These are phyloP conservation scores for Nowakowskiella sp. DNA, from an alignment of 192 early-diverging fungal species.

Conservation along the genomic window DNA sequence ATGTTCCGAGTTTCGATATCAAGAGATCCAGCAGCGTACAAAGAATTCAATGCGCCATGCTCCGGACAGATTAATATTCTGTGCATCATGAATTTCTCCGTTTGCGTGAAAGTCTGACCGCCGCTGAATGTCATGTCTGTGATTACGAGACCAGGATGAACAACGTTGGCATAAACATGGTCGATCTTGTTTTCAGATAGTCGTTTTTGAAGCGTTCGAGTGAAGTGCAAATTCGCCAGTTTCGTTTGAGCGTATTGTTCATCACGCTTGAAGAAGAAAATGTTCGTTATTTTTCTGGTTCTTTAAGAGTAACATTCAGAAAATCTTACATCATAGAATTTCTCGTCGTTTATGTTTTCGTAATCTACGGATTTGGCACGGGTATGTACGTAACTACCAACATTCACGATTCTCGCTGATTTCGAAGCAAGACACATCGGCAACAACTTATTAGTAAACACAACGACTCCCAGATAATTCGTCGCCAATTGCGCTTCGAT, in stretches of 20 bases:
- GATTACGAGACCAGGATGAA: conserved; percentile 38
- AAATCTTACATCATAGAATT: too few species aligned
- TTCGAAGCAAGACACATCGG: conserved; percentile 27
- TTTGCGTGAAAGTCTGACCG: background rate
- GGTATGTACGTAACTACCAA: conserved; percentile 23
- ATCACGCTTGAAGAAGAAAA: too few species aligned
- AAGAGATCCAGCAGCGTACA: conserved; percentile 20
- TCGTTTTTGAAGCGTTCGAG: conserved; percentile 32
- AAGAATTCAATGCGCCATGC: conserved; percentile 24
- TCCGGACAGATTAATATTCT: conserved; percentile 18
- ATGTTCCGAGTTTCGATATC: conserved; percentile 11
- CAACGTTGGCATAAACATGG: conserved; percentile 30
- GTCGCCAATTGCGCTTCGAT: conserved; percentile 37
- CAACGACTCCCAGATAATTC: conserved; percentile 37
- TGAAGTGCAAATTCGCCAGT: conserved; percentile 47
- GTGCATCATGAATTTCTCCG: background rate
- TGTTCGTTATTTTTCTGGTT: background rate
- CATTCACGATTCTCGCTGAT: conserved; percentile 46
- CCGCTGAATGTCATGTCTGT: background rate
- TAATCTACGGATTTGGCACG: conserved; percentile 31
- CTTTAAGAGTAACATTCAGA: too few species aligned
- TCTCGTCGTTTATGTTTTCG: conserved; percentile 27
- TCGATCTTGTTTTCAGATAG: conserved; percentile 12
- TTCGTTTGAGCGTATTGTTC: conserved; percentile 43
- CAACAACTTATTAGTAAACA: conserved; percentile 33